These are phyloP conservation scores for Cercis canadensis DNA, from an alignment of 306 rosid genomes.

Conservation along the genomic window DNA sequence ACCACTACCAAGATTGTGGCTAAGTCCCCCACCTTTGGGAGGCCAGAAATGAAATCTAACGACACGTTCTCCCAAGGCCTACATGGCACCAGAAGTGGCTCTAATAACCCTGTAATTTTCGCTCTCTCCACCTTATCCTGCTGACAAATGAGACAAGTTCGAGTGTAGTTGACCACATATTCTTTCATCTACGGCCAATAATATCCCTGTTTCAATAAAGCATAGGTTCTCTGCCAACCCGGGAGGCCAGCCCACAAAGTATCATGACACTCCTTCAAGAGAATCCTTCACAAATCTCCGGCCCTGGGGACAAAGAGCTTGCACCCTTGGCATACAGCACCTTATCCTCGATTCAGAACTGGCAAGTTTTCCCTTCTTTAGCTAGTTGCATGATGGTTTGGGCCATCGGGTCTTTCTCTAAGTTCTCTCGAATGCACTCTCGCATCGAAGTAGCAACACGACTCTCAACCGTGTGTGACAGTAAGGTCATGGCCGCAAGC, in stretches of 20 bases:
- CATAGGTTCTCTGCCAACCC: background rate
- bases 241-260: background rate
- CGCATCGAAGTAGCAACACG: no score
- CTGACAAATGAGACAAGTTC: no score
- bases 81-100: no score
- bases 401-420: no score
- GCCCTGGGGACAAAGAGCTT: background rate
- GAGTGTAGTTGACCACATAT: background rate
- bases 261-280: slow-evolving; percentile 8
- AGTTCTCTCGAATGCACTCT: no score
- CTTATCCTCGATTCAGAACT: background rate
- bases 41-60: background rate
- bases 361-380: no score
- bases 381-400: no score
- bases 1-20: background rate
- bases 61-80: slow-evolving; percentile 1
- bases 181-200: background rate
- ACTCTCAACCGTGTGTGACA: no score
- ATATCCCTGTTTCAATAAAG: background rate
- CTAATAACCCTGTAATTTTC: no score
- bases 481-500: no score
- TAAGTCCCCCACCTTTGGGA: background rate
- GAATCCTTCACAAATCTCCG: background rate
- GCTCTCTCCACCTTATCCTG: no score
- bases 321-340: background rate